A percentile compares a stretch with the other conserved stretches of the same genome.
Conservation (phyloP, 257 asterid species). For the Scutellaria galericulata region DNA sequence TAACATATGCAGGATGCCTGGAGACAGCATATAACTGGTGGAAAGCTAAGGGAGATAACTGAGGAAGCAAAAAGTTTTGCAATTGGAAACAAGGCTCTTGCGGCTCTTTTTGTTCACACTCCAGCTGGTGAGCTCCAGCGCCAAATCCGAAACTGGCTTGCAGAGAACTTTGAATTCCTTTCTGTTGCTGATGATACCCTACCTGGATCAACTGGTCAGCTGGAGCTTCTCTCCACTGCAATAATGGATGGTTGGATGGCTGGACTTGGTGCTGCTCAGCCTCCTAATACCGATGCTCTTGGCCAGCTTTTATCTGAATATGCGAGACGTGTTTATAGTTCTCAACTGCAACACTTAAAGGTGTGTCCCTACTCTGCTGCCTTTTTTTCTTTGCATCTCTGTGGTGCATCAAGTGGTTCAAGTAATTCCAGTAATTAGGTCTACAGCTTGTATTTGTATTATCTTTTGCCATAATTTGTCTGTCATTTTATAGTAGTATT, state of each 20-base stretch:
- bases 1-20: conserved; percentile 72
- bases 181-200: conserved; percentile 77
- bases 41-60: conserved; percentile 93
- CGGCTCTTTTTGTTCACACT: conserved; percentile 95
- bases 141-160: conserved; percentile 97
- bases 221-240: conserved; percentile 98
- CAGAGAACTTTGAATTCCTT: conserved; percentile 92
- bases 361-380: conserved; percentile 41
- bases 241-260: conserved; percentile 99
- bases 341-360: conserved; percentile 95
- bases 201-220: conserved; percentile 93
- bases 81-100: conserved; percentile 87
- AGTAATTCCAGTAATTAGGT: conserved; percentile 6
- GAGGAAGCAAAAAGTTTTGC: conserved; percentile 93
- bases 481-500: neutral
- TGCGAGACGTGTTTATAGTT: conserved; percentile 83
- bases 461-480: conserved; percentile 10
- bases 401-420: conserved; percentile 12
- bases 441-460: neutral
- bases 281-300: conserved; percentile 93
- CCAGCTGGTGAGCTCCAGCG: conserved; percentile 99
- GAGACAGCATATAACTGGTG: conserved; percentile 98
- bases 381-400: conserved; percentile 19
- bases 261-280: conserved; percentile 96
- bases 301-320: conserved; percentile 96